Evolutionary conservation across 1,284 basidiomycete genomes (phyloP).

Genomic region (Ganoderma lingzhi): DNA sequence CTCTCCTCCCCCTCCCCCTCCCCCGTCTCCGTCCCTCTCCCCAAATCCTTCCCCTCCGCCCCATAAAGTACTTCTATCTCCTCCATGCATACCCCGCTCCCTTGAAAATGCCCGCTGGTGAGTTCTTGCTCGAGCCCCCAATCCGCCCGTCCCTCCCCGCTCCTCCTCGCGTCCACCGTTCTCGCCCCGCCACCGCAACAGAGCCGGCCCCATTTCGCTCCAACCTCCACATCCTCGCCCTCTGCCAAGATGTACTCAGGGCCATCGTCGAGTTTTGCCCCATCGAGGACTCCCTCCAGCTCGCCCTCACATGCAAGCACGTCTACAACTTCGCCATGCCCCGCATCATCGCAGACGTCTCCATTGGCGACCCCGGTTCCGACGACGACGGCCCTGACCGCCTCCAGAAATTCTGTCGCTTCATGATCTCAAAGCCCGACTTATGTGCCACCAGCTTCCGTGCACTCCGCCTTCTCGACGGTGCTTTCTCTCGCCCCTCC

Average conservation of each 20-base stretch:
- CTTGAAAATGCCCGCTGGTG: slow-evolving; percentile 29
- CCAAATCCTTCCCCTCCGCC: slow-evolving; percentile 2
- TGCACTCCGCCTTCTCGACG: slow-evolving; percentile 34
- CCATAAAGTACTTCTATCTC: slow-evolving; percentile 26
- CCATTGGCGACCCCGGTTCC: slow-evolving; percentile 25
- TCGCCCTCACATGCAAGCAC: slow-evolving; percentile 32
- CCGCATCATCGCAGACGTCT: slow-evolving; percentile 33
- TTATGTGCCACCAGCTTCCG: slow-evolving; percentile 27
- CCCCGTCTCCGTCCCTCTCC: slow-evolving; percentile 12
- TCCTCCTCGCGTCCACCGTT: slow-evolving; percentile 2
- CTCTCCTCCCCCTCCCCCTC: slow-evolving; percentile 15
- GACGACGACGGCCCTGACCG: slow-evolving; percentile 29
- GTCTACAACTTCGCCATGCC: slow-evolving; percentile 32
- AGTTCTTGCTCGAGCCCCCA: slow-evolving; percentile 22
- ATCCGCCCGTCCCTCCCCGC: background rate
- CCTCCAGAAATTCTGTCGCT: slow-evolving; percentile 29
- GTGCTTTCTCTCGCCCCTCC: slow-evolving; percentile 31
- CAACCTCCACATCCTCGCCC: slow-evolving; percentile 24
- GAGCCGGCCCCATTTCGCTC: slow-evolving; percentile 10
- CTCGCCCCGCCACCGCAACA: slow-evolving; percentile 7
- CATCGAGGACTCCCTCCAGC: slow-evolving; percentile 28
- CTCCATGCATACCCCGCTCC: slow-evolving; percentile 21
- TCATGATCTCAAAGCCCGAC: slow-evolving; percentile 29
- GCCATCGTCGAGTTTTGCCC: slow-evolving; percentile 29
- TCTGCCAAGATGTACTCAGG: slow-evolving; percentile 33